phyloP scores from a whole-genome alignment of 768 basidiomycete species.

The Exidia glandulosa region DNA sequence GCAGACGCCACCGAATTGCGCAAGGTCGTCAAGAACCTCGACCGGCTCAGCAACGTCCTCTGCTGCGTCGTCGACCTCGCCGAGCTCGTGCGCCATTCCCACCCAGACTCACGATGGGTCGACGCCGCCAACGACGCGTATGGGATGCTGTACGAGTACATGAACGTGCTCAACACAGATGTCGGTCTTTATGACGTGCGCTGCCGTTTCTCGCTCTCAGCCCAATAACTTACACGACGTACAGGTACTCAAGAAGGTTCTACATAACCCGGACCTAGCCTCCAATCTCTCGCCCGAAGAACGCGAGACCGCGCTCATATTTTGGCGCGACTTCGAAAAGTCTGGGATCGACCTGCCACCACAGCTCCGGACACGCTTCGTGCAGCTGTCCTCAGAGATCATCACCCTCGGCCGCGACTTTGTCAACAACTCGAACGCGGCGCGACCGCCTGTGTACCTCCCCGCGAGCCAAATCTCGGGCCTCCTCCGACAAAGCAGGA shows the following conservation, averaged over 20 bases:
- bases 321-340: conserved; percentile 95
- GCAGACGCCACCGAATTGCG: conserved; percentile 64
- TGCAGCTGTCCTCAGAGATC: conserved; percentile 82
- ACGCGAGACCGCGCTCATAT: conserved; percentile 81
- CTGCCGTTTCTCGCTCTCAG: conserved; percentile 13
- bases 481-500: conserved; percentile 28
- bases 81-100: conserved; percentile 86
- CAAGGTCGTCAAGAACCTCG: conserved; percentile 89
- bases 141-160: conserved; percentile 87
- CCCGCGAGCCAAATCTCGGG: conserved; percentile 34
- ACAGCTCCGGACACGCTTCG: conserved; percentile 66
- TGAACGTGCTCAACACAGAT: conserved; percentile 95
- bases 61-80: conserved; percentile 96
- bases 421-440: conserved; percentile 50
- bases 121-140: conserved; percentile 78
- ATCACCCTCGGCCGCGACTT: conserved; percentile 81
- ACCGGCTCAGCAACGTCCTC: conserved; percentile 89
- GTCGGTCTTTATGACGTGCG: conserved; percentile 80
- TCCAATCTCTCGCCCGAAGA: conserved; percentile 62
- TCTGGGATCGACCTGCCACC: conserved; percentile 87
- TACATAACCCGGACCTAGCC: conserved; percentile 57
- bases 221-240: conserved; percentile 4
- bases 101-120: conserved; percentile 80
- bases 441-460: conserved; percentile 57
- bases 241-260: conserved; percentile 60